Conservation (phyloP, 108 stramenopile genomes). For the Nitzschia putrida region DNA sequence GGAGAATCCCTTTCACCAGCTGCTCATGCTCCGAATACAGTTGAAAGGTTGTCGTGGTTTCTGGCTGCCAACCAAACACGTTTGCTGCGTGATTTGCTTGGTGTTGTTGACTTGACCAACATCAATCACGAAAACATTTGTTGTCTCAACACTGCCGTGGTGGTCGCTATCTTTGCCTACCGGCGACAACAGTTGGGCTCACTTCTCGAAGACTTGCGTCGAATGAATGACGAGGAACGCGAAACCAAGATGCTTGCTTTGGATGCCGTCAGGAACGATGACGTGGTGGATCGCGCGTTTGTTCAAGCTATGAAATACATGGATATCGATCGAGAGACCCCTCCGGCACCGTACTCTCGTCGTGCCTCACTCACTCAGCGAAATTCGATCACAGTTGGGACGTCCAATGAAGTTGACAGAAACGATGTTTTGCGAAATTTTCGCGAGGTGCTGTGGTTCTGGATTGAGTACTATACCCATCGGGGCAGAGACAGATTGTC, state of each 20-base stretch:
- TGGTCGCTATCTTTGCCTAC: slow-evolving; percentile 72
- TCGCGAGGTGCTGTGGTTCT: slow-evolving; percentile 85
- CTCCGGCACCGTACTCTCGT: slow-evolving; percentile 14
- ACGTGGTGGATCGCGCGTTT: slow-evolving; percentile 31
- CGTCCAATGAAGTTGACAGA: slow-evolving; percentile 21
- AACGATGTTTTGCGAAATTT: slow-evolving; percentile 62
- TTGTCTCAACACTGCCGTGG: slow-evolving; percentile 83
- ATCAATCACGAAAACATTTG: slow-evolving; percentile 93
- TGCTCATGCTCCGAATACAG: slow-evolving; percentile 50
- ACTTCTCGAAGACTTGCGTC: slow-evolving; percentile 44
- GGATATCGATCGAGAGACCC: slow-evolving; percentile 20
- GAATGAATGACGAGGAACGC: slow-evolving; percentile 45
- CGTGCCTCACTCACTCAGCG: slow-evolving; percentile 26
- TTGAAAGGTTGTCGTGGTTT: slow-evolving; percentile 63
- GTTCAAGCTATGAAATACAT: slow-evolving; percentile 37
- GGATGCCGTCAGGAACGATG: slow-evolving; percentile 22
- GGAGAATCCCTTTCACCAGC: slow-evolving; percentile 21
- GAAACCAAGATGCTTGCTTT: slow-evolving; percentile 25
- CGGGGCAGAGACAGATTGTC: slow-evolving; percentile 83
- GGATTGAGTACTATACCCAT: slow-evolving; percentile 85
- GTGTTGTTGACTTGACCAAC: slow-evolving; percentile 66
- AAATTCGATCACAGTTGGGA: slow-evolving; percentile 5
- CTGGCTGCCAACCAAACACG: slow-evolving; percentile 54
- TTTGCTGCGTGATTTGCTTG: slow-evolving; percentile 69
- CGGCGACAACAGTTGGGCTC: slow-evolving; percentile 51